Base-by-base conservation (phyloP, 2,329 filamentous ascomycete species). In the Fusarium transvaalense region DNA sequence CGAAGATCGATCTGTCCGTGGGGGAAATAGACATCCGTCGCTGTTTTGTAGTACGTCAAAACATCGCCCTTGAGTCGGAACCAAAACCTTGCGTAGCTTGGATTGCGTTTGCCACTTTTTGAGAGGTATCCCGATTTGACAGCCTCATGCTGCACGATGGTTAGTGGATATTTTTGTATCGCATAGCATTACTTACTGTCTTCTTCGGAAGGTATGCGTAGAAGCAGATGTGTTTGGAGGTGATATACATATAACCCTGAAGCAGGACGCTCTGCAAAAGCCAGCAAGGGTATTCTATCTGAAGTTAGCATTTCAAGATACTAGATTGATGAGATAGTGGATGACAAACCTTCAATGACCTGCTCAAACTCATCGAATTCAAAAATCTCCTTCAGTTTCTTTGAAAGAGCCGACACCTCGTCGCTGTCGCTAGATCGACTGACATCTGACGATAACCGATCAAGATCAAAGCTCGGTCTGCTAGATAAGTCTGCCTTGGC, bases 131-230 rank as follows among this genome's bases (percentile, higher is more conserved):
- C 95, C 2, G 94, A 95, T 79, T 97, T 98, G 69, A 90, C 87
- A 19, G 92, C 86, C 56, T 90, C 85, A 71, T 92, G 88, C 86
- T 92, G 77, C 35, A 9, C 29, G 37, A 8, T 31, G 6, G 37
- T 76, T n/a, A 77, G 73, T 8, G 50, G 19, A 12, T 2, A 9
- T 47, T 2, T 19, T 32, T 2, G 9, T 10, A 19, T 15, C 12
- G 13, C n/a, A 19, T 17, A 32, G 10, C 2, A 5, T 13, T 23
- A 75, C 89, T 79, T 83, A 92, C 91, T 52, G 91, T 89, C 84
- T 96, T 97, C 83, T 94, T 97, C 9, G 94, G 94, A n/a, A 98
- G 86, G 77, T 97, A 97, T 38, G 96, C 94, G 77, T 97, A 98
- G 78, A 98, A 99, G 80, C 94, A 97, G 64, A 98, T 92, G 77